A percentile compares a stretch with the other conserved stretches of the same genome.
These are phyloP conservation scores for Tremellales sp. DNA, from an alignment of 1,284 basidiomycete genomes.

Conservation along the genomic window DNA sequence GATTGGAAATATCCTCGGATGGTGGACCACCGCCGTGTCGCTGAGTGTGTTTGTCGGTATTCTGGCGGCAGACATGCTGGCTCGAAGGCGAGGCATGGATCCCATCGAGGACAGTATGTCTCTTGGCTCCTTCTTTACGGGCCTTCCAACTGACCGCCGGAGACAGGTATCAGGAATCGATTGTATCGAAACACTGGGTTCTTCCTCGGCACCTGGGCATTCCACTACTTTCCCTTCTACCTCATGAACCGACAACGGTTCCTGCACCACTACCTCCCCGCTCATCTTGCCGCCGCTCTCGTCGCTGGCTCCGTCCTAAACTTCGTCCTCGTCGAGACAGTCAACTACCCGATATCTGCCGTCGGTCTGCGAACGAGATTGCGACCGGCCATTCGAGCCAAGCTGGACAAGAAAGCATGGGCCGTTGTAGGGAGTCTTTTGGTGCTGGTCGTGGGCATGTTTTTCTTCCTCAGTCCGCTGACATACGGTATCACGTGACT, in stretches of 20 bases:
- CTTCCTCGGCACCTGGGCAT: conserved; percentile 90
- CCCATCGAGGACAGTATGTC: conserved; percentile 78
- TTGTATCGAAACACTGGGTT: conserved; percentile 93
- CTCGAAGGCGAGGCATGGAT: conserved; percentile 74
- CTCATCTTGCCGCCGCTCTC: conserved; percentile 84
- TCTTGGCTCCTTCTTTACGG: not conserved
- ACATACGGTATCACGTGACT: conserved; percentile 90
- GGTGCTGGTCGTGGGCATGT: conserved; percentile 61
- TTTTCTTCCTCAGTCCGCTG: conserved; percentile 73
- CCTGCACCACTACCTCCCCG: conserved; percentile 96
- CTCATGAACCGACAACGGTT: conserved; percentile 95
- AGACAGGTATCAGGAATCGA: conserved; percentile 76
- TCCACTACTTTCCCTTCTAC: conserved; percentile 97
- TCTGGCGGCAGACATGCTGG: conserved; percentile 80
- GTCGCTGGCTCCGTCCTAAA: conserved; percentile 88
- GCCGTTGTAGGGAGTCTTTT: conserved; percentile 60
- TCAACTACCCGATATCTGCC: conserved; percentile 85
- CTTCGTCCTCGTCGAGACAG: conserved; percentile 84
- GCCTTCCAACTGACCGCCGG: conserved; percentile 1
- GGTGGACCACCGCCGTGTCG: conserved; percentile 88
- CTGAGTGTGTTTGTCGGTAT: conserved; percentile 87
- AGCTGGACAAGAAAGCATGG: conserved; percentile 60
- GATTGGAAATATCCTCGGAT: conserved; percentile 88
- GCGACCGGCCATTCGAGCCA: conserved; percentile 63
- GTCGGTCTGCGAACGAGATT: conserved; percentile 60